These are phyloP conservation scores for Colletotrichum plurivorum DNA, from an alignment of 2,329 filamentous ascomycete genomes.

Conservation along the genomic window DNA sequence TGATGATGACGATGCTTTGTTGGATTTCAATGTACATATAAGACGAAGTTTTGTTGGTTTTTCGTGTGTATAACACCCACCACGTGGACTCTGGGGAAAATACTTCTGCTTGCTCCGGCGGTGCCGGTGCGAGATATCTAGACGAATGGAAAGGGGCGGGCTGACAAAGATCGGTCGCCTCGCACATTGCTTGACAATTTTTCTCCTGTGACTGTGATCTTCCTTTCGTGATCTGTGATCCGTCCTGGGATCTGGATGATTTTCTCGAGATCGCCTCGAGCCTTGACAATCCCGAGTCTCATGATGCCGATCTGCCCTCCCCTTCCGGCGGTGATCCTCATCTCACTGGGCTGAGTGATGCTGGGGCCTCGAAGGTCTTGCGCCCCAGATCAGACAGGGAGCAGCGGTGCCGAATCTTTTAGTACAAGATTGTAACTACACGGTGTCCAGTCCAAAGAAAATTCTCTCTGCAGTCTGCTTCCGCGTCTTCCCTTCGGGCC, in stretches of 20 bases:
- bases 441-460: too few relatives aligned
- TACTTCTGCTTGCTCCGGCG: conserved; percentile 24
- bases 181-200: conserved; percentile 11
- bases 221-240: not conserved
- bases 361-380: too few relatives aligned
- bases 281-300: not conserved
- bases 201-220: not conserved
- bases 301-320: too few relatives aligned
- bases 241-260: not conserved
- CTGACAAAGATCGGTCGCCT: conserved; percentile 16
- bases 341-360: too few relatives aligned
- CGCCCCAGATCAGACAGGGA: too few relatives aligned
- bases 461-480: too few relatives aligned
- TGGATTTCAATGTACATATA: conserved; percentile 40
- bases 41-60: conserved; percentile 19
- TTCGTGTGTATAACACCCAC: conserved; percentile 26
- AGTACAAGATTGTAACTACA: too few relatives aligned
- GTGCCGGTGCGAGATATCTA: conserved; percentile 26
- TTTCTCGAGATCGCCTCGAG: not conserved
- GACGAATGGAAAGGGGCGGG: conserved; percentile 36
- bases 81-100: conserved; percentile 12
- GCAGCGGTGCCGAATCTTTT: too few relatives aligned
- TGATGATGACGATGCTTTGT: conserved; percentile 24
- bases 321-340: too few relatives aligned
- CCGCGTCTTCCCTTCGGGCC: too few relatives aligned